phyloP scores from a whole-genome alignment of 768 basidiomycete species.

The Tylopilus cervinicoccineus region DNA sequence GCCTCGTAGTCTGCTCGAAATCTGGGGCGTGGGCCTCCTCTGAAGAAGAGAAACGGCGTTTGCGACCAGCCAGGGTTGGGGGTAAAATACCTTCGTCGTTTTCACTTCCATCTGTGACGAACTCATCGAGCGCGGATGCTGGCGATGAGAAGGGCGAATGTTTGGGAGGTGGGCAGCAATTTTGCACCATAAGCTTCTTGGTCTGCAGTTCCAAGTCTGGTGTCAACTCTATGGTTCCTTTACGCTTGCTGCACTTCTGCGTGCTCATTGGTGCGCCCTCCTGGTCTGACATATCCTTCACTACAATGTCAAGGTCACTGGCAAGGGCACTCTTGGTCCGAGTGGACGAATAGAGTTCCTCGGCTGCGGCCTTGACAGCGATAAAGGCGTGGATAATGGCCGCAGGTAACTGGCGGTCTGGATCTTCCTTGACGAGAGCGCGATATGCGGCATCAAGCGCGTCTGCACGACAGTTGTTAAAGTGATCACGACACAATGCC shows the following conservation, averaged over 20 bases:
- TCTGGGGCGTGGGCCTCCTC: not conserved
- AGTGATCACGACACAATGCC: slow-evolving; percentile 26
- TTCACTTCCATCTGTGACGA: slow-evolving; percentile 11
- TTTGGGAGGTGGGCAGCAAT: slow-evolving; percentile 7
- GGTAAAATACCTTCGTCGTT: slow-evolving; percentile 8
- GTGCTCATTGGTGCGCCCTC: too few relatives aligned
- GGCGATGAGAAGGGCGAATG: slow-evolving; percentile 3
- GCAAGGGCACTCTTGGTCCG: slow-evolving; percentile 27
- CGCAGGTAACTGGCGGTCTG: not conserved
- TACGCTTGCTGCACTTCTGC: not conserved
- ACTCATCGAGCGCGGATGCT: slow-evolving; percentile 3
- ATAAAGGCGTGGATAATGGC: slow-evolving; percentile 23
- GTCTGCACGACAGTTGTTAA: slow-evolving; percentile 21
- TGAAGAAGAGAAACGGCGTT: slow-evolving; percentile 6
- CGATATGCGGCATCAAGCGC: slow-evolving; percentile 25
- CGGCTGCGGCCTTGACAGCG: slow-evolving; percentile 25
- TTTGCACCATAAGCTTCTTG: not conserved
- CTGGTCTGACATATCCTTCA: slow-evolving; percentile 27
- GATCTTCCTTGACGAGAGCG: slow-evolving; percentile 18
- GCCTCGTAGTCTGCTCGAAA: not conserved
- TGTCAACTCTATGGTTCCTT: not conserved
- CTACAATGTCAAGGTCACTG: slow-evolving; percentile 24
- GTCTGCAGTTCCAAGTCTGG: not conserved
- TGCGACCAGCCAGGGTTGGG: slow-evolving; percentile 8
- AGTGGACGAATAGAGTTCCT: slow-evolving; percentile 27